A percentile compares a stretch with the other conserved stretches of the same genome.
phyloP scores from a whole-genome alignment of 108 stramenopile genomes.

The Pseudonitzschia delicatissima region DNA sequence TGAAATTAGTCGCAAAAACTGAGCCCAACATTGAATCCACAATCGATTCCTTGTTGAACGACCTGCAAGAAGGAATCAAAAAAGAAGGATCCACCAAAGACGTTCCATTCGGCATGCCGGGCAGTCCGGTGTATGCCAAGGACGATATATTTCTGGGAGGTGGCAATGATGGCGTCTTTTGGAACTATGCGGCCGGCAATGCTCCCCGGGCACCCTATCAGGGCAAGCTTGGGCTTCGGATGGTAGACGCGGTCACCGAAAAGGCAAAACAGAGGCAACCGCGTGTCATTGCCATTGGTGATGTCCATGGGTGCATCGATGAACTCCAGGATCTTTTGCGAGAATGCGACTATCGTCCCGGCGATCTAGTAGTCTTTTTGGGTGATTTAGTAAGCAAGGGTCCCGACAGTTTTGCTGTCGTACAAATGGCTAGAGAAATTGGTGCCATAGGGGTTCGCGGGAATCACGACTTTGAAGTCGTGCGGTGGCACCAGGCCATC shows the following conservation, averaged over 20 bases:
- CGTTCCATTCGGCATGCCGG: conserved; percentile 60
- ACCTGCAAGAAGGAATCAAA: conserved; percentile 7
- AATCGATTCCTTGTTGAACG: conserved; percentile 4
- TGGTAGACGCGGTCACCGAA: conserved; percentile 67
- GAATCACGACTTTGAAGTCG: conserved; percentile 95
- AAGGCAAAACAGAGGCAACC: conserved; percentile 72
- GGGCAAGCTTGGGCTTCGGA: conserved; percentile 63
- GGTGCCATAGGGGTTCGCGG: conserved; percentile 92
- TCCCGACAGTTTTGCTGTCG: conserved; percentile 85
- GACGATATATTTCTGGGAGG: conserved; percentile 73
- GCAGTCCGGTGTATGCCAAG: conserved; percentile 42
- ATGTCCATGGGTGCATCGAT: conserved; percentile 94
- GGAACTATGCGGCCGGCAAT: conserved; percentile 62
- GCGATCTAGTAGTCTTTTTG: conserved; percentile 86
- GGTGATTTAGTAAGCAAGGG: conserved; percentile 95
- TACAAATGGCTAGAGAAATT: conserved; percentile 89
- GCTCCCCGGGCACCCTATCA: conserved; percentile 49
- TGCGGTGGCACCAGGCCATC: conserved; percentile 84
- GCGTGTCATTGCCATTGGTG: conserved; percentile 79
- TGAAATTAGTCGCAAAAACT: neutral
- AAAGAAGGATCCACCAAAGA: conserved; percentile 35
- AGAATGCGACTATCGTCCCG: conserved; percentile 84
- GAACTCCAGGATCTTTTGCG: conserved; percentile 87
- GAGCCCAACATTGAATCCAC: conserved; percentile 5
- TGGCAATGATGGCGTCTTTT: conserved; percentile 65